Conservation (phyloP, 352 stramenopile species). For the Pythium vanterpoolii region DNA sequence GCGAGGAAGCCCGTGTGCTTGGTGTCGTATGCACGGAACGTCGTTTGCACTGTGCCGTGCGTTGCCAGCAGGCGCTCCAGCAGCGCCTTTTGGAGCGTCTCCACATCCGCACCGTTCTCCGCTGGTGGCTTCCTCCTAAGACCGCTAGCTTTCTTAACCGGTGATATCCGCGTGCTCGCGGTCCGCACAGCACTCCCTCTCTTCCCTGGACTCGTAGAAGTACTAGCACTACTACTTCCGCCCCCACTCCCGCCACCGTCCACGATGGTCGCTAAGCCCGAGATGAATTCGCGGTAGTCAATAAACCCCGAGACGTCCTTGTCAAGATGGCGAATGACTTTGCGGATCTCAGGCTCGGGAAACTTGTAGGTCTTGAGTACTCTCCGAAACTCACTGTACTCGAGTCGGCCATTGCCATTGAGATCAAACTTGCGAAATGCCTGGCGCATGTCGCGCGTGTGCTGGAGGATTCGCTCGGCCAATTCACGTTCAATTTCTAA, state of each 20-base stretch:
- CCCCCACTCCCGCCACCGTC: conserved; percentile 9
- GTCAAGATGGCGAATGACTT: conserved; percentile 71
- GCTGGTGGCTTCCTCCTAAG: not conserved
- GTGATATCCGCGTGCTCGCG: not conserved
- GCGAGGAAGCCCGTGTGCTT: conserved; percentile 34
- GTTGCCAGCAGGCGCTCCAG: conserved; percentile 35
- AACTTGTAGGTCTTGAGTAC: conserved; percentile 63
- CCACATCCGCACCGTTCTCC: not conserved
- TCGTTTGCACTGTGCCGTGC: conserved; percentile 46
- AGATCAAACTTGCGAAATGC: conserved; percentile 68
- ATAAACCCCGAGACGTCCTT: conserved; percentile 63
- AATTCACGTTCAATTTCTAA: conserved; percentile 67
- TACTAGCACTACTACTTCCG: not conserved
- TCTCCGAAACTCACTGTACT: conserved; percentile 69
- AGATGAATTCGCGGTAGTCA: conserved; percentile 70
- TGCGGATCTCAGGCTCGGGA: conserved; percentile 59
- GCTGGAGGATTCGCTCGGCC: conserved; percentile 44
- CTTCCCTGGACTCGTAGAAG: not conserved
- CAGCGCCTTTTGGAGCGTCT: conserved; percentile 14
- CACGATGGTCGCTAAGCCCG: conserved; percentile 33
- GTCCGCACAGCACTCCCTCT: not conserved
- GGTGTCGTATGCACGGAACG: conserved; percentile 51
- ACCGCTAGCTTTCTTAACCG: not conserved
- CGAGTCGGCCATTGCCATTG: conserved; percentile 59
- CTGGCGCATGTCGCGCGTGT: conserved; percentile 49